Evolutionary conservation across 805 yeast species (phyloP), one percentile per base, ranked within the genome.

Genomic region (Sungouiozyma intestinalis): DNA sequence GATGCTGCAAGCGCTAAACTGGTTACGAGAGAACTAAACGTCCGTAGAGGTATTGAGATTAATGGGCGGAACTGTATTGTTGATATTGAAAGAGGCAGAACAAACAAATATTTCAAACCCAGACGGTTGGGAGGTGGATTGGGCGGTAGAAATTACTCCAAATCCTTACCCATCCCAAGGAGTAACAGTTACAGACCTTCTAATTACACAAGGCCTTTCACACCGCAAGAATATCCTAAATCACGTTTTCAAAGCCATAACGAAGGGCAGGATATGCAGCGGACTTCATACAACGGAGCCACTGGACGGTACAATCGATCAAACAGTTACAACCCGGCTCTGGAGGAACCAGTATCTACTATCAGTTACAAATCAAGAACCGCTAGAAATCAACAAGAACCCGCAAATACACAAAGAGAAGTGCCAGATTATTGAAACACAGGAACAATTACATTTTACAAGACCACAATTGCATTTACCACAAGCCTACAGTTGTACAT

Each of bases 71-170:
- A 69, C 3, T 69, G 79, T 6, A 61, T 81, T n/a, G 83, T 80
- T 1, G 94, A 84, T 53, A 71, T 76, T 38, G 92, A 82, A 54
- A 60, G 90, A 44, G 83, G 86, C 2, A 63, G 92, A 37, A 60
- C 76, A 1, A 72, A 74, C 14, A 72, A 80, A 42, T 73, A 71
- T 49, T 84, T 88, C 82, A 72, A 69, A 42, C 92, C 94, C 0
- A 57, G 82, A 51, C 59, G 90, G 45, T 66, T 90, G 2, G 96
- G 95, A 1, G 97, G 97, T 3, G 97, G 97, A 0, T 62, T 84
- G n/a, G 97, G 97, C 3, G 95, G 95, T 1, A 68, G 92, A 42
- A 77, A 78, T 40, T 40, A 42, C 31, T 33, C 39, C 11, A 21
- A 35, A 13, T 9, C 17, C 11, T 29, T 20, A 16, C 20, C 15